Evolutionary conservation across 2,329 filamentous ascomycete species (phyloP), one percentile per base, ranked within the genome.

Genomic region (Fusarium sp.): DNA sequence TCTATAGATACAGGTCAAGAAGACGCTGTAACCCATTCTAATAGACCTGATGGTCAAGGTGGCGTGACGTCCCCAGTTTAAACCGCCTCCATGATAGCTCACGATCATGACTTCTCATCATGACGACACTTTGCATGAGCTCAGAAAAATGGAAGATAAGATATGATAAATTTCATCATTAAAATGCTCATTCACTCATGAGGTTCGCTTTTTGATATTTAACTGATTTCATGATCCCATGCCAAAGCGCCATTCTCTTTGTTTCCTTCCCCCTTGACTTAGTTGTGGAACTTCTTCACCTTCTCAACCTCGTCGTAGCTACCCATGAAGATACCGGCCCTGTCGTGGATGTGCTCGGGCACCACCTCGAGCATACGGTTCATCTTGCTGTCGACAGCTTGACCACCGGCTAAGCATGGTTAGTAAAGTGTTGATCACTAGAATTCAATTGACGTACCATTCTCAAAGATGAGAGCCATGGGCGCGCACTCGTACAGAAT

Each of bases 401-500:
- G 92, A 69, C 96, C 96, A 78, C 96, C 96, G 78, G 96, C 94
- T 96, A 79, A 12, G 36, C 18, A 50, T 32, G 84, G 81, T 85
- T 77, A 84, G 81, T 56, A 57, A 58, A 45, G 24, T 9, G 45
- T 51, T 8, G 5, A 11, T 5, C 59, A 38, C 24, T 10, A 15
- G 45, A 10, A 13, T 13, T 38, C 7, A 32, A 47, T 20, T 30
- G 12, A 86, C 92, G 85, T 84, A 96, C 94, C 96, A 85, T 99
- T 98, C 85, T 99, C 96, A 83, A 99, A 98, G 12, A 99, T 90
- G 92, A 98, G 93, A 30, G 96, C 96, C 96, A 99, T 99, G 44
- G 96, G 96, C 20, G 96, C 96, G 82, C 96, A 99, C 87, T 99
- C 96, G 85, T 99, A 99, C 78, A 99, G 83, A 77, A 99, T 99